phyloP scores from a whole-genome alignment of 2,329 filamentous ascomycete species.

The Claviceps arundinis region DNA sequence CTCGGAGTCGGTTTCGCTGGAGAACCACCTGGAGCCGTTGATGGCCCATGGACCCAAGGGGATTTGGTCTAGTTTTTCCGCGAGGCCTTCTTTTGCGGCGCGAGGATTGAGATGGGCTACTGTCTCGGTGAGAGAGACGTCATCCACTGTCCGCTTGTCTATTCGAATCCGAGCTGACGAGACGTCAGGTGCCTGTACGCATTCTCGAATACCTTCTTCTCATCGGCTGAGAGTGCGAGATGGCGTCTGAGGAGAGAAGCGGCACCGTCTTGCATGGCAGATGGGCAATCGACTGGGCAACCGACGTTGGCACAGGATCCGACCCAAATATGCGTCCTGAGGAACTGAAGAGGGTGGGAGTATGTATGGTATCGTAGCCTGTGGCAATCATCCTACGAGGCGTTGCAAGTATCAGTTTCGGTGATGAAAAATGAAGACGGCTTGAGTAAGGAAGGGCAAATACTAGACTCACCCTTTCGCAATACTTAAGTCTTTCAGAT shows the following conservation, averaged over 20 bases:
- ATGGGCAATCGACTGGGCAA: slow-evolving; percentile 54
- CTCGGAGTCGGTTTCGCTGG: slow-evolving; percentile 16
- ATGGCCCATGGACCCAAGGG: slow-evolving; percentile 45
- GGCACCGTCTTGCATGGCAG: slow-evolving; percentile 54
- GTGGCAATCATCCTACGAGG: slow-evolving; percentile 38
- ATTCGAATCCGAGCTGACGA: slow-evolving; percentile 34
- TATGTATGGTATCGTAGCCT: slow-evolving; percentile 42
- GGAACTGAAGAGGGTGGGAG: slow-evolving; percentile 45
- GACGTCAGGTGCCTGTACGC: slow-evolving; percentile 41
- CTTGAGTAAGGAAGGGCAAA: background rate
- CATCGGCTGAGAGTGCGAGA: slow-evolving; percentile 19
- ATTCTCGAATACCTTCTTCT: slow-evolving; percentile 33
- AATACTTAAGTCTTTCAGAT: slow-evolving; percentile 45
- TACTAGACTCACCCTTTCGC: slow-evolving; percentile 30
- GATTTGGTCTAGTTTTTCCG: slow-evolving; percentile 9
- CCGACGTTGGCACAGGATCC: slow-evolving; percentile 46
- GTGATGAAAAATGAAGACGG: background rate
- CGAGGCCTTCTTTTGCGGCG: slow-evolving; percentile 5
- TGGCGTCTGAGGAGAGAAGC: slow-evolving; percentile 35
- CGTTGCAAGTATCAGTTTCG: background rate
- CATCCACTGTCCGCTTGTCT: slow-evolving; percentile 72
- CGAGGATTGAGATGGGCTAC: slow-evolving; percentile 27
- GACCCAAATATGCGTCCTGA: slow-evolving; percentile 43
- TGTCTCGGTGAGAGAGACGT: slow-evolving; percentile 56
- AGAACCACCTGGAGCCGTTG: slow-evolving; percentile 52